Evolutionary conservation across 371 early-diverging fungal genomes (phyloP), one percentile per base, ranked within the genome.

Genomic region (Mucor plumbeus): DNA sequence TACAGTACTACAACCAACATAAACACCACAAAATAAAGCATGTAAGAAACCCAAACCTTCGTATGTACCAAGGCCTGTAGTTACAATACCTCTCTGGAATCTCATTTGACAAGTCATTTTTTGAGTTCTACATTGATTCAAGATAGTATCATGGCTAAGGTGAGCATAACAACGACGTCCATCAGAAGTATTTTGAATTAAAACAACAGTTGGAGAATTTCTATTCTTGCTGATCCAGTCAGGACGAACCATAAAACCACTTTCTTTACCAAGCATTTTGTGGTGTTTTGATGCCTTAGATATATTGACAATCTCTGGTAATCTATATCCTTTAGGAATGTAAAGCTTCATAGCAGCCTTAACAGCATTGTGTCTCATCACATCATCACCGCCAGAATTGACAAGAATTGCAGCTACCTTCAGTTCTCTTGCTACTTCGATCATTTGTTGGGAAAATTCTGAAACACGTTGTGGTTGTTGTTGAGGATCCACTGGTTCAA

Each of bases 41-140:
- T 92, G 91, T 63, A 94, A 69, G 64, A 96, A 82, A 1, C 94
- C 93, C 55, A 93, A 75, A 21, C 94, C 91, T 34, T 82, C 87
- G 72, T 86, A 91, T 0, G 86, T 79, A 13, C 88, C 85, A 47
- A 91, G 82, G 39, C 91, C 89, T 13, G 88, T 83, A 8, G 71
- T 78, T 8, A 96, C 76, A 17, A 94, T 75, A 0, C 92, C 91
- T 34, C 85, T 75, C 38, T 82, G 81, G 1, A 82, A 74, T 60
- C 81, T 82, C 83, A 95, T 85, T 63, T 89, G 87, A 70, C 89
- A 89, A n/a, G 92, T 92, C 57, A 86, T 87, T 67, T 91, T 92
- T 68, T 94, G 93, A 10, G 92, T 83, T 48, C 91, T 80, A 73
- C 94, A 92, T 61, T 91, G 92, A 21, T 90, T 82, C 69, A 95